Percentiles rank a stretch among this genome's conserved stretches.
These are phyloP conservation scores for Immersiella caudata DNA, from an alignment of 495 filamentous ascomycete genomes.

Conservation along the genomic window DNA sequence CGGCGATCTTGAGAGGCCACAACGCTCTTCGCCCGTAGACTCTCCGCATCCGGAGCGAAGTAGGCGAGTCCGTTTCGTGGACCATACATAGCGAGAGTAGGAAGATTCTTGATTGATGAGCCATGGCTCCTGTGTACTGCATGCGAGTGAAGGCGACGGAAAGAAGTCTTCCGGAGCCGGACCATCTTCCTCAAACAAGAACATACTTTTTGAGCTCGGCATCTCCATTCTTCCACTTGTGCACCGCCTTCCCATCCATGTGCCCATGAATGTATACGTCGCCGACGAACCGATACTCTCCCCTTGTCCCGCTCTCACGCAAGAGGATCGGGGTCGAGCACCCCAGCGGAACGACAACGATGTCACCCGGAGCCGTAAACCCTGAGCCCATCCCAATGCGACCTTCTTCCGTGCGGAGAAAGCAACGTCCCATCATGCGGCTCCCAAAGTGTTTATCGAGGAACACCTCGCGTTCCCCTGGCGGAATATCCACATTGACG, in stretches of 20 bases:
- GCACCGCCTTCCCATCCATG: constrained; percentile 1
- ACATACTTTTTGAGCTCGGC: constrained; percentile 10
- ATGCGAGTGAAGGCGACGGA: too few relatives aligned
- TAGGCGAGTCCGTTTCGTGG: too few relatives aligned
- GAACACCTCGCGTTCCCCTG: neutral
- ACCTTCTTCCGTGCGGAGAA: constrained; percentile 1
- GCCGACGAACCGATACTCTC: constrained; percentile 4
- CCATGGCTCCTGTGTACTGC: too few relatives aligned
- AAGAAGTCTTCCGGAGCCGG: too few relatives aligned
- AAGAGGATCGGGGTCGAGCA: neutral
- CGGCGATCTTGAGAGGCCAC: too few relatives aligned
- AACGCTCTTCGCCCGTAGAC: too few relatives aligned
- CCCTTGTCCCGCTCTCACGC: neutral
- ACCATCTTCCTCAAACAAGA: neutral
- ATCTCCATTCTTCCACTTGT: neutral
- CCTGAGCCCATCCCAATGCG: neutral
- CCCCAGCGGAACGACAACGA: constrained; percentile 6
- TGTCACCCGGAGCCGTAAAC: neutral
- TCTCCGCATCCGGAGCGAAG: too few relatives aligned
- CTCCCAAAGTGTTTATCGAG: neutral
- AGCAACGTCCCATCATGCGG: neutral
- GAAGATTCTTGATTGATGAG: too few relatives aligned
- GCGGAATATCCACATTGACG: neutral
- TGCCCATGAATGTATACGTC: neutral
- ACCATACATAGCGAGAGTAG: too few relatives aligned